Evolutionary conservation across 768 basidiomycete genomes (phyloP).

Genomic region (Imleria badia): DNA sequence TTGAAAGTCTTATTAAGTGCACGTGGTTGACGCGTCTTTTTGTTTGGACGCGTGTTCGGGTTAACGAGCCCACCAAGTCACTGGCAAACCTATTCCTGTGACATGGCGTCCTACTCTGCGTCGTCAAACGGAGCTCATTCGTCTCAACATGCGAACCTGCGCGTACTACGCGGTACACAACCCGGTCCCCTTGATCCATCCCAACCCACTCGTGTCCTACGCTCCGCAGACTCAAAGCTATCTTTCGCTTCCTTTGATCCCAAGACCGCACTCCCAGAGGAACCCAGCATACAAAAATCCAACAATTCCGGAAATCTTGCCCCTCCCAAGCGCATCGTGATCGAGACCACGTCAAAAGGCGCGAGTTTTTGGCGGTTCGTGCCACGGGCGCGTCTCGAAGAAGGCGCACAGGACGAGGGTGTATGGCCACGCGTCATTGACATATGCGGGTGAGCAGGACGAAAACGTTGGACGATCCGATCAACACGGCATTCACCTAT

Average conservation of each 20-base stretch:
- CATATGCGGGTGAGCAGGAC: conserved; percentile 61
- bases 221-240: conserved; percentile 55
- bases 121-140: conserved; percentile 2
- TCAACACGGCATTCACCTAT: conserved; percentile 9
- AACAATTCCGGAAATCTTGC: conserved; percentile 47
- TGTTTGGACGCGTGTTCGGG: neutral
- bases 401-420: conserved; percentile 64
- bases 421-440: conserved; percentile 65
- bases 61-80: neutral
- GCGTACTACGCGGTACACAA: conserved; percentile 38
- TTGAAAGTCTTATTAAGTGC: too few species aligned
- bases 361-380: conserved; percentile 73
- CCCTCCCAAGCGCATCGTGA: conserved; percentile 68
- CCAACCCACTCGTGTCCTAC: conserved; percentile 62
- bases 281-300: conserved; percentile 40
- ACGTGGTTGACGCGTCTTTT: conserved; percentile 18
- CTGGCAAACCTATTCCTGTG: too few species aligned
- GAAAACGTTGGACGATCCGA: conserved; percentile 1
- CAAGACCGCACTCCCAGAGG: conserved; percentile 51
- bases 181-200: conserved; percentile 69
- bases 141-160: conserved; percentile 12
- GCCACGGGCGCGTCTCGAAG: conserved; percentile 60
- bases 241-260: conserved; percentile 78
- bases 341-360: conserved; percentile 62
- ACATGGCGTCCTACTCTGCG: conserved; percentile 13